These are phyloP conservation scores for Ophiostoma piceae DNA, from an alignment of 2,329 filamentous ascomycete species.

Conservation along the genomic window DNA sequence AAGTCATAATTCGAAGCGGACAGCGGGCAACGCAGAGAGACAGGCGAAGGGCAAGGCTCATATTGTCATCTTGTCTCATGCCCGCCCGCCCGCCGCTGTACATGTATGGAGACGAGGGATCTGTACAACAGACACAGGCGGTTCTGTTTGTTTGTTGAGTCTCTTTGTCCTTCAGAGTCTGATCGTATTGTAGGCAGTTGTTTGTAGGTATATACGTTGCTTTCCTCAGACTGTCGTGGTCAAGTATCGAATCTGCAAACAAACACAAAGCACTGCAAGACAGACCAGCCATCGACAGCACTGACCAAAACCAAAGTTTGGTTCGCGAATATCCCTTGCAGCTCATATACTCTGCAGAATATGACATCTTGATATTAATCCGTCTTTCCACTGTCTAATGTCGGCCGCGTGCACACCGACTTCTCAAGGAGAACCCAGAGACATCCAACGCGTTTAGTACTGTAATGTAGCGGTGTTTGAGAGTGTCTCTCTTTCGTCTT, in stretches of 20 bases:
- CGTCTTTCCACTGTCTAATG: background rate
- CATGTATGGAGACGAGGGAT: background rate
- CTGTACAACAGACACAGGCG: background rate
- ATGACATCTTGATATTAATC: background rate
- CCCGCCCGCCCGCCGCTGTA: background rate
- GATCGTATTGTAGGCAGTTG: background rate
- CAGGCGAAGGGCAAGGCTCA: background rate
- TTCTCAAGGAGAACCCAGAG: background rate
- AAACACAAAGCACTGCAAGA: background rate
- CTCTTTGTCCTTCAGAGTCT: background rate
- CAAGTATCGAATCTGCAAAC: background rate
- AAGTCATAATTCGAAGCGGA: background rate
- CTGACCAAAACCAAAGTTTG: background rate
- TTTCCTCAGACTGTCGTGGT: background rate
- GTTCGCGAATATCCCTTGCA: background rate
- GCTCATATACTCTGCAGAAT: background rate
- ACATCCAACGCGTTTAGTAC: background rate
- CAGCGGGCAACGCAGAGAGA: background rate
- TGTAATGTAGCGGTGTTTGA: constrained; percentile 16
- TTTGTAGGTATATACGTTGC: background rate
- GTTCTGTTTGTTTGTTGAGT: background rate
- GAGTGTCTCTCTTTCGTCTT: background rate
- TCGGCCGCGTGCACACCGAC: constrained; percentile 20
- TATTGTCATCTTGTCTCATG: background rate
- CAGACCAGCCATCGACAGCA: background rate